phyloP scores from a whole-genome alignment of 257 asterid species.

The Solanum corneliomulleri region DNA sequence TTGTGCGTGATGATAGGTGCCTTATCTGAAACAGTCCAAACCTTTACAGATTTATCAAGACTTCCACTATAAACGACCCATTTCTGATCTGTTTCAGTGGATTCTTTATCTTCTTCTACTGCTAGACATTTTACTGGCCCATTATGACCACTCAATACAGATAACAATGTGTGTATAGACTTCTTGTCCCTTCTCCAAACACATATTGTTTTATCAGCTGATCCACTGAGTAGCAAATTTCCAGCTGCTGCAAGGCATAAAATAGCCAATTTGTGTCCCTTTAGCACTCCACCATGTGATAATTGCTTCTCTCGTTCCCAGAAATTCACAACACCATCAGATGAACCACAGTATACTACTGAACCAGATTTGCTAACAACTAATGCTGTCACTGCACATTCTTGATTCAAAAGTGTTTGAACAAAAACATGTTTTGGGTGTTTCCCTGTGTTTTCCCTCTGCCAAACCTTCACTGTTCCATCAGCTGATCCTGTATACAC shows the following conservation, averaged over 20 bases:
- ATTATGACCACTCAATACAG: conserved; percentile 40
- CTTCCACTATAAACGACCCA: conserved; percentile 62
- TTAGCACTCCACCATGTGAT: conserved; percentile 39
- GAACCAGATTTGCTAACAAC: conserved; percentile 21
- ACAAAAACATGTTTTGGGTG: conserved; percentile 10
- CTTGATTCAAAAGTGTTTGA: conserved; percentile 32
- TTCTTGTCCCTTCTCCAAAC: conserved; percentile 52
- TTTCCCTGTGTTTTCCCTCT: conserved; percentile 21
- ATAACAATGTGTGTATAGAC: conserved; percentile 20
- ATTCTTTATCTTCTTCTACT: conserved; percentile 34
- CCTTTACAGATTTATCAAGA: conserved; percentile 47
- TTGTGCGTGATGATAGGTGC: conserved; percentile 18
- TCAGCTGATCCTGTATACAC: conserved; percentile 64
- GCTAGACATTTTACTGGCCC: conserved; percentile 65
- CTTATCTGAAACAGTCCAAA: conserved; percentile 53
- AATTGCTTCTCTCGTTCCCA: conserved; percentile 31
- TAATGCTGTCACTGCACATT: conserved; percentile 48
- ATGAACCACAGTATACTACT: conserved; percentile 43
- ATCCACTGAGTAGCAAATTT: conserved; percentile 39
- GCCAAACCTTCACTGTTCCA: conserved; percentile 54
- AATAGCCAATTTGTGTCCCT: conserved; percentile 55
- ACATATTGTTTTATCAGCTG: conserved; percentile 46
- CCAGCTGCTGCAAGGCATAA: conserved; percentile 44
- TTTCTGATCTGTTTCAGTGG: conserved; percentile 9
- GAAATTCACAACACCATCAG: conserved; percentile 52